Percentiles rank a stretch among this genome's conserved stretches.
Conservation (phyloP, 75 land plant genomes). For the Selaginella moellendorffii region DNA sequence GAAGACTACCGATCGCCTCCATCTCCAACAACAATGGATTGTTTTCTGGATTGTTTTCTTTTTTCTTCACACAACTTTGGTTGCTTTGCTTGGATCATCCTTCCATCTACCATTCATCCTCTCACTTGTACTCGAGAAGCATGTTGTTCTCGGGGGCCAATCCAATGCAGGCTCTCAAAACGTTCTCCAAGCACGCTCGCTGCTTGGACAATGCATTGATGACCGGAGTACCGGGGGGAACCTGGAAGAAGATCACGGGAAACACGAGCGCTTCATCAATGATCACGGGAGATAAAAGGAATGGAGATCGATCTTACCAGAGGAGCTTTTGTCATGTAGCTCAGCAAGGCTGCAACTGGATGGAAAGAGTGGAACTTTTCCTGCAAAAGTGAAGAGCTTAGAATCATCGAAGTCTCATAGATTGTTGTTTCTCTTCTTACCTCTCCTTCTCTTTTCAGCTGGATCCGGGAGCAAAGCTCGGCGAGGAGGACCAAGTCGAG, state of each 20-base stretch:
- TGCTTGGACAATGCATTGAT: slow-evolving; percentile 93
- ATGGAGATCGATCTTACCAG: too few species aligned
- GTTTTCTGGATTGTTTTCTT: too few species aligned
- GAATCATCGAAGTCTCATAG: neutral
- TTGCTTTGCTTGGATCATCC: too few species aligned
- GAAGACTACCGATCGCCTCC: too few species aligned
- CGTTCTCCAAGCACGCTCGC: slow-evolving; percentile 94
- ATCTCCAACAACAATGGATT: too few species aligned
- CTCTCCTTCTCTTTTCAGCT: slow-evolving; percentile 75
- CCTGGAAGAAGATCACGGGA: too few species aligned
- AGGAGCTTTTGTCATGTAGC: slow-evolving; percentile 94
- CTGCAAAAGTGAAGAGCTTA: too few species aligned
- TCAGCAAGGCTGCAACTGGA: slow-evolving; percentile 82
- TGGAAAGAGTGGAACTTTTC: slow-evolving; percentile 90
- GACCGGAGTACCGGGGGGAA: slow-evolving; percentile 92
- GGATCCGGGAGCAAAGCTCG: slow-evolving; percentile 74
- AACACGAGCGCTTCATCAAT: too few species aligned
- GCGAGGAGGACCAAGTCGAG: slow-evolving; percentile 78
- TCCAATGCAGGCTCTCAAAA: slow-evolving; percentile 86
- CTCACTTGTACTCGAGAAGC: slow-evolving; percentile 90
- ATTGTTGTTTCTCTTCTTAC: slow-evolving; percentile 14
- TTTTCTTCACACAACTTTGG: too few species aligned
- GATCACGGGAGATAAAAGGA: too few species aligned
- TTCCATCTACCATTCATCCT: too few species aligned
- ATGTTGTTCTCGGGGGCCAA: slow-evolving; percentile 94